Evolutionary conservation across 176 grass and related monocot genomes (phyloP).

Genomic region (Oryza punctata): DNA sequence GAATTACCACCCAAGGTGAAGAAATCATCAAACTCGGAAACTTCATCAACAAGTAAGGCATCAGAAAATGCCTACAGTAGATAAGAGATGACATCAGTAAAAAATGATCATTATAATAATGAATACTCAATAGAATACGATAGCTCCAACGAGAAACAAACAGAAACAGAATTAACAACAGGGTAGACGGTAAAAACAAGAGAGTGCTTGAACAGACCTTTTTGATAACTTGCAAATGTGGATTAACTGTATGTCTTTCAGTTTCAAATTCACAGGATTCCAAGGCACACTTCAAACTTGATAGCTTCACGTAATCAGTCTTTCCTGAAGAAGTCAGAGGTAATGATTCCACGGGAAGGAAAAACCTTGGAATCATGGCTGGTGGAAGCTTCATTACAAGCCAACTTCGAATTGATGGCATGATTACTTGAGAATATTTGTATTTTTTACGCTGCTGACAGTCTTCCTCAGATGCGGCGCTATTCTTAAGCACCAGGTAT

Average conservation of each 20-base stretch:
- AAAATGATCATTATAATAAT: slow-evolving; percentile 24
- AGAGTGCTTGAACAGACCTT: slow-evolving; percentile 41
- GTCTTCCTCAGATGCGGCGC: not conserved
- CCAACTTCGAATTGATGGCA: slow-evolving; percentile 69
- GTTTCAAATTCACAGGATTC: slow-evolving; percentile 33
- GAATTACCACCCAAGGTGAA: slow-evolving; percentile 82
- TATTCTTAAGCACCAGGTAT: slow-evolving; percentile 66
- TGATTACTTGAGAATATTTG: slow-evolving; percentile 44
- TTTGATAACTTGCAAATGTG: slow-evolving; percentile 63
- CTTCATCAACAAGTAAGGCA: slow-evolving; percentile 59
- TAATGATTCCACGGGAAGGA: slow-evolving; percentile 53
- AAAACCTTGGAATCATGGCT: slow-evolving; percentile 74
- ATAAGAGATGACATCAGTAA: slow-evolving; percentile 26
- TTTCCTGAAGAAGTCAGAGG: slow-evolving; percentile 80
- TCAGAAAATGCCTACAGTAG: slow-evolving; percentile 71
- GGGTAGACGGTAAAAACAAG: slow-evolving; percentile 13
- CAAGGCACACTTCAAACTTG: slow-evolving; percentile 38
- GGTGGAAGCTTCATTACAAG: slow-evolving; percentile 63
- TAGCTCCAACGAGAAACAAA: not conserved
- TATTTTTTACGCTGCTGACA: not conserved
- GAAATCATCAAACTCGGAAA: slow-evolving; percentile 87
- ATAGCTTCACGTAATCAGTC: slow-evolving; percentile 71
- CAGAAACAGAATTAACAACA: not conserved
- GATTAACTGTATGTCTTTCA: slow-evolving; percentile 43
- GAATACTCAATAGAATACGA: slow-evolving; percentile 12